Evolutionary conservation across 306 rosid genomes (phyloP).

Genomic region (Rubus idaeus): DNA sequence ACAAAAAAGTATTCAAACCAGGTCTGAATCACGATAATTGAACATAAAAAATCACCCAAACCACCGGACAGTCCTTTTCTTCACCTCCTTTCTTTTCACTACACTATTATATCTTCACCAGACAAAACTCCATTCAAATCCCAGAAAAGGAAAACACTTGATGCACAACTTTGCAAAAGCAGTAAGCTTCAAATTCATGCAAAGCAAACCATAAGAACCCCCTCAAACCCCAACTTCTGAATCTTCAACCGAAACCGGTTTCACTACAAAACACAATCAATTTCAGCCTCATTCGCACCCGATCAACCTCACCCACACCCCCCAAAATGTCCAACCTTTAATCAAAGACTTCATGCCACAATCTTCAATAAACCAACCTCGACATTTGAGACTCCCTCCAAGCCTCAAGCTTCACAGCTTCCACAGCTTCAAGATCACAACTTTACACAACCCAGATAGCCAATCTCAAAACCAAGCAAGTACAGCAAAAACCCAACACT

Average conservation of each 20-base stretch:
- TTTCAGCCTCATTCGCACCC: constrained; percentile 67
- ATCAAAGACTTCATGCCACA: constrained; percentile 37
- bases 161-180: constrained; percentile 19
- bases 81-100: constrained; percentile 28
- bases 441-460: constrained; percentile 23
- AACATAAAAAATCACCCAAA: constrained; percentile 44
- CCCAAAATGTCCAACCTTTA: constrained; percentile 39
- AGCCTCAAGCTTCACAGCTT: constrained; percentile 7
- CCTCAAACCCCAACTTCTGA: constrained; percentile 26
- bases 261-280: constrained; percentile 49
- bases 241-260: constrained; percentile 77
- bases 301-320: constrained; percentile 42
- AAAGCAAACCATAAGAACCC: constrained; percentile 14
- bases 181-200: constrained; percentile 20
- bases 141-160: constrained; percentile 19
- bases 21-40: constrained; percentile 36
- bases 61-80: constrained; percentile 32
- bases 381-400: constrained; percentile 5
- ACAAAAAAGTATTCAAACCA: constrained; percentile 32
- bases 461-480: constrained; percentile 25
- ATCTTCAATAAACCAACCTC: constrained; percentile 20
- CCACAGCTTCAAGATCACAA: neutral
- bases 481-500: constrained; percentile 19
- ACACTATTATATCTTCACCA: constrained; percentile 45
- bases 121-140: constrained; percentile 38